phyloP scores from a whole-genome alignment of 345 rosid genomes.

The Ricinus communis region DNA sequence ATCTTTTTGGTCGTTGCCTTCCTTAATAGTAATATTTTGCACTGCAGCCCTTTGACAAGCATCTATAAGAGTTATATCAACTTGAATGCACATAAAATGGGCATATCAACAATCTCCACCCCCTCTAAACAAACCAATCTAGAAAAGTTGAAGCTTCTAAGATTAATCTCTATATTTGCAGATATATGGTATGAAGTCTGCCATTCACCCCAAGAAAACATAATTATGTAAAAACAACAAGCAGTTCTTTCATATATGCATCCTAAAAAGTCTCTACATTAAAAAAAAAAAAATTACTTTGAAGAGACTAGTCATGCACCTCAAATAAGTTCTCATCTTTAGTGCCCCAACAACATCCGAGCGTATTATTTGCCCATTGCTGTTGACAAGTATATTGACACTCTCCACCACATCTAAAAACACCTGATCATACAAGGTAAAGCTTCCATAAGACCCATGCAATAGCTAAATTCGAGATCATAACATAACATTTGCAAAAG shows the following conservation, averaged over 20 bases:
- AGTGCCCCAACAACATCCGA: constrained; percentile 96
- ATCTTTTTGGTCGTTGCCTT: not conserved
- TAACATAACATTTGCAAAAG: not conserved
- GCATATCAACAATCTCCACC: not conserved
- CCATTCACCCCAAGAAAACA: not conserved
- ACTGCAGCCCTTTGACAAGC: not conserved
- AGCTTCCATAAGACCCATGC: not conserved
- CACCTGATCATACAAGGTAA: constrained; percentile 46
- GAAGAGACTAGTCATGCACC: constrained; percentile 38
- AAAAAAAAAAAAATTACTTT: not conserved
- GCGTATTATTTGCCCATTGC: constrained; percentile 88
- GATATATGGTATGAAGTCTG: not conserved
- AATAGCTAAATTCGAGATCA: not conserved
- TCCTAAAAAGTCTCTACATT: not conserved
- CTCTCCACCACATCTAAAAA: constrained; percentile 97
- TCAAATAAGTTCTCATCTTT: constrained; percentile 95
- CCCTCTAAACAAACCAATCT: too few relatives aligned
- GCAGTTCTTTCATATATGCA: not conserved
- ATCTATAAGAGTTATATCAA: not conserved
- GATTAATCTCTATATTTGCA: not conserved
- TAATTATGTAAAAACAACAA: not conserved
- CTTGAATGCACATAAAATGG: not conserved
- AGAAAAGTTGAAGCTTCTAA: not conserved
- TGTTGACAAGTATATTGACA: constrained; percentile 92
- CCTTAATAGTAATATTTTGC: not conserved